These are phyloP conservation scores for Candida buenavistaensis DNA, from an alignment of 1,139 yeast species.

Conservation along the genomic window DNA sequence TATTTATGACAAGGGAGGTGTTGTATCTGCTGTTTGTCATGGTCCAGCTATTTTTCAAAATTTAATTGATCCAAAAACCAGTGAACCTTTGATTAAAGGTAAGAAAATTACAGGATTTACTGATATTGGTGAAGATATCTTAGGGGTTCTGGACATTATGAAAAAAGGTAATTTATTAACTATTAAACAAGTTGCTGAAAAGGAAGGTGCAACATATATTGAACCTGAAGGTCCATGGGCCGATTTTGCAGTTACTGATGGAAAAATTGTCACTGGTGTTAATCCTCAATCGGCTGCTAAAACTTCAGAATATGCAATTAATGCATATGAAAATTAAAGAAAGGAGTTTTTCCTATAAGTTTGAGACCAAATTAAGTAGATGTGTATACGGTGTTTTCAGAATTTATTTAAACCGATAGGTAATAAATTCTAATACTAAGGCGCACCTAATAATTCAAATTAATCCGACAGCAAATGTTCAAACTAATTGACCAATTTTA, in stretches of 20 bases:
- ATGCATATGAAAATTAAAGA: slow-evolving; percentile 7
- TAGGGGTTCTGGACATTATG: slow-evolving; percentile 38
- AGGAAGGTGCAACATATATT: slow-evolving; percentile 44
- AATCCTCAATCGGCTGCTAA: slow-evolving; percentile 61
- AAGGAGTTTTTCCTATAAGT: too few relatives aligned
- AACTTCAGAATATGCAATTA: slow-evolving; percentile 36
- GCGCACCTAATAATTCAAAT: too few relatives aligned
- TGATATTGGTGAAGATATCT: slow-evolving; percentile 48
- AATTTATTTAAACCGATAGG: too few relatives aligned
- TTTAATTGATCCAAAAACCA: slow-evolving; percentile 41
- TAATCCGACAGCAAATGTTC: too few relatives aligned
- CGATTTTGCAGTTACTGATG: slow-evolving; percentile 51
- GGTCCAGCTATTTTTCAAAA: slow-evolving; percentile 59
- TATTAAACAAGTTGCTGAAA: slow-evolving; percentile 33
- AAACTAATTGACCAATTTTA: too few relatives aligned
- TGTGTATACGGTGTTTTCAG: too few relatives aligned
- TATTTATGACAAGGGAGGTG: slow-evolving; percentile 52
- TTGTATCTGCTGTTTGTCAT: slow-evolving; percentile 65
- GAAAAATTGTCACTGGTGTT: slow-evolving; percentile 58
- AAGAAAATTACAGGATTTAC: slow-evolving; percentile 63
- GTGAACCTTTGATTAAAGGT: slow-evolving; percentile 49
- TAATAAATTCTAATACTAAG: too few relatives aligned
- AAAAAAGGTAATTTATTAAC: slow-evolving; percentile 32
- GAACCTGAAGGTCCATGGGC: slow-evolving; percentile 55
- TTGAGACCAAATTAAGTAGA: too few relatives aligned